phyloP scores from a whole-genome alignment of 768 basidiomycete genomes.

The Lactifluus rugatus region DNA sequence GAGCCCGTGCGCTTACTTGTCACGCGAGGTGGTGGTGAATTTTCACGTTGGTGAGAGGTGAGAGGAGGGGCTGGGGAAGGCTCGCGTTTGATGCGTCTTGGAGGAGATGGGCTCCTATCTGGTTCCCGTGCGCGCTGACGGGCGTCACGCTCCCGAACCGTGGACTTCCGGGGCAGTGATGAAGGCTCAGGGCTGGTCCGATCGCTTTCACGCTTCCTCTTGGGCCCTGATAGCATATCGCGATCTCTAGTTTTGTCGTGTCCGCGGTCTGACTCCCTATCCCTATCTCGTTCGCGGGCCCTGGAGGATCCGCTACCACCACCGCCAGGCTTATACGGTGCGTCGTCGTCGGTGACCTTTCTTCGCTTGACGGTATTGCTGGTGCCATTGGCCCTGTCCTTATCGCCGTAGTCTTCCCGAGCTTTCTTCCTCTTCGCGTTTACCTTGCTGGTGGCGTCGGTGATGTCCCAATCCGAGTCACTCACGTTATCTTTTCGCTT shows the following conservation, averaged over 20 bases:
- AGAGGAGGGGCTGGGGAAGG: constrained; percentile 21
- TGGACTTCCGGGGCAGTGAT: background rate
- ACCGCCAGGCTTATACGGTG: constrained; percentile 13
- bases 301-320: constrained; percentile 8
- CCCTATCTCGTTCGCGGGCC: constrained; percentile 19
- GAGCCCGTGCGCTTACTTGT: constrained; percentile 9
- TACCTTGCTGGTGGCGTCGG: constrained; percentile 3
- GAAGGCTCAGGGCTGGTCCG: constrained; percentile 15
- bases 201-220: constrained; percentile 38
- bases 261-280: constrained; percentile 8
- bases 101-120: constrained; percentile 10
- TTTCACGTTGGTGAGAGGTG: constrained; percentile 11
- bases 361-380: constrained; percentile 13
- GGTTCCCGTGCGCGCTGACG: constrained; percentile 13
- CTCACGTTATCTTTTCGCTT: constrained; percentile 16
- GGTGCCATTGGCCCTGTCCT: constrained; percentile 9
- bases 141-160: constrained; percentile 8
- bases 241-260: constrained; percentile 14
- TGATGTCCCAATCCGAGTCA: constrained; percentile 19
- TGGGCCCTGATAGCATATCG: constrained; percentile 22
- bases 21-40: constrained; percentile 7
- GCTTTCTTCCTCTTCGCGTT: constrained; percentile 23
- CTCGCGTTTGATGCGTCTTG: constrained; percentile 13
- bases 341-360: constrained; percentile 16
- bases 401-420: constrained; percentile 21